Evolutionary conservation across 768 basidiomycete species (phyloP), one percentile per base, ranked within the genome.

Genomic region (Calvatia gigantea): DNA sequence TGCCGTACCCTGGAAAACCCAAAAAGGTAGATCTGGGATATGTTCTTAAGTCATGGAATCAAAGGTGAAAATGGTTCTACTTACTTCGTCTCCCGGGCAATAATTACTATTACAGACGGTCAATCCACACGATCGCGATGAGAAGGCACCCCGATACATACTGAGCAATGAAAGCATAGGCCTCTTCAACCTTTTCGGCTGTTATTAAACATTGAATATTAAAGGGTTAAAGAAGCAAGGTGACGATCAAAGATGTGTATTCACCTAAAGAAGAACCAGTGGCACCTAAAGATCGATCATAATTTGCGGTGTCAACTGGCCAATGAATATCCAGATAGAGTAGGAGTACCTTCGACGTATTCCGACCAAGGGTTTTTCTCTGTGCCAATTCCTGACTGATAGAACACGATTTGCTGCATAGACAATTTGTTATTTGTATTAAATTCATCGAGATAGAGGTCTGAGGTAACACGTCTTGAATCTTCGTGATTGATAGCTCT

Each of bases 101-200:
- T 83, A 90, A 60, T 90, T 90, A 59, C 87, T 90, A 21, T 43
- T 32, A 45, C 37, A 14, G 28, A 33, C 37, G 12, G 49, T 41
- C 17, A 50, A 35, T 54, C 21, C 5, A 31, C 31, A 43, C 44
- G 41, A 8, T 42, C 38, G 39, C 43, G 51, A 42, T 38, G 5
- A 38, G 37, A 11, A 33, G 14, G 11, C 2, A 14, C 1, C 15
- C 33, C 48, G 43, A 14, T 14, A 72, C 87, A 67, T 62, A 89
- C 87, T 90, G 86, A 19, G 88, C 81, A 61, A 90, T 85, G 64
- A 90, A 90, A n/a, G 80, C 85, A 69, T 89, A 88, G 31, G 83
- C 87, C 60, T 89, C 86, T 69, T 89, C 84, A 2, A 90, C 85
- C 63, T 90, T 89, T 55, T 85, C 84, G 37, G 71, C 86, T 89